phyloP scores from a whole-genome alignment of 306 rosid species.

The Alnus rubra region DNA sequence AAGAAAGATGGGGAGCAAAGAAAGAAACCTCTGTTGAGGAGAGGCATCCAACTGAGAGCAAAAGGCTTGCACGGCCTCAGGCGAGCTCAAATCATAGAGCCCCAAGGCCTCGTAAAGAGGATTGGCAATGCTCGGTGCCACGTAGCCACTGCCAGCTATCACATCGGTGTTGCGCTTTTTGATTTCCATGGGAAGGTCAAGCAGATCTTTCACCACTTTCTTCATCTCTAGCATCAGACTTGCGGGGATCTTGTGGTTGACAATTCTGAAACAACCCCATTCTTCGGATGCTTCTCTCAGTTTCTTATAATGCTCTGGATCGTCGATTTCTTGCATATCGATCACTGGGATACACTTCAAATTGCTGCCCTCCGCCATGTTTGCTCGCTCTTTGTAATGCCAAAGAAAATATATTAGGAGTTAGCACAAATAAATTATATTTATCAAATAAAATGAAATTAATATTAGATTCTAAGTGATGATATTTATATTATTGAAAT shows the following conservation, averaged over 20 bases:
- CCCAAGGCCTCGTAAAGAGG: slow-evolving; percentile 58
- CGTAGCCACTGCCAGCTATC: slow-evolving; percentile 51
- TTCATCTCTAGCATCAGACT: slow-evolving; percentile 57
- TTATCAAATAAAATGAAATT: too few relatives aligned
- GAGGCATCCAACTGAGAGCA: slow-evolving; percentile 49
- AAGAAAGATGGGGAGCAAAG: not conserved
- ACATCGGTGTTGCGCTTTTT: slow-evolving; percentile 49
- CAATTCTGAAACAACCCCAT: slow-evolving; percentile 65
- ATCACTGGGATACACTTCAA: slow-evolving; percentile 33
- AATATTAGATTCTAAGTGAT: too few relatives aligned
- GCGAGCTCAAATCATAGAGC: slow-evolving; percentile 46
- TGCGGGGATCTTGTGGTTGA: slow-evolving; percentile 46
- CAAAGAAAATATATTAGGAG: too few relatives aligned
- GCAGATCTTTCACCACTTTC: slow-evolving; percentile 30
- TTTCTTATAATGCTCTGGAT: slow-evolving; percentile 28
- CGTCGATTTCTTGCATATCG: slow-evolving; percentile 40
- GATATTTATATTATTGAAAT: too few relatives aligned
- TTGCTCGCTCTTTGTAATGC: not conserved
- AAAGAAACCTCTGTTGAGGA: slow-evolving; percentile 42
- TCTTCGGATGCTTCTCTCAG: slow-evolving; percentile 58
- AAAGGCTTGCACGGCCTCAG: slow-evolving; percentile 39
- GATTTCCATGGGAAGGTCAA: slow-evolving; percentile 60
- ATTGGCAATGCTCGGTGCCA: slow-evolving; percentile 35
- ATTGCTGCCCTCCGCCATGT: not conserved
- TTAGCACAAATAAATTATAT: too few relatives aligned